A percentile compares a stretch with the other conserved stretches of the same genome.
These are phyloP conservation scores for Ogataea corticis DNA, from an alignment of 805 yeast genomes.

Conservation along the genomic window DNA sequence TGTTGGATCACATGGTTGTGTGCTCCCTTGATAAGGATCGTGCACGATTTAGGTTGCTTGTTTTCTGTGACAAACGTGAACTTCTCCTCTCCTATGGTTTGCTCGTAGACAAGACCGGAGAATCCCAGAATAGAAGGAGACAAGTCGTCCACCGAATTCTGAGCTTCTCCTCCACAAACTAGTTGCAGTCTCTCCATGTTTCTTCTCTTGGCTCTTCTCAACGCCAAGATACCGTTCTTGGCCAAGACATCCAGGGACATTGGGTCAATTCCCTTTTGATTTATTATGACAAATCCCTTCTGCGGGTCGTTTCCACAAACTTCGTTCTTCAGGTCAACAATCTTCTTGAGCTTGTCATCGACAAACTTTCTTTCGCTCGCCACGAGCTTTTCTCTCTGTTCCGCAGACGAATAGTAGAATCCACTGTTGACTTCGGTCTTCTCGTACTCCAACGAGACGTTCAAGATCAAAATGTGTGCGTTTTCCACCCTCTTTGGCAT, in stretches of 20 bases:
- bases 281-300: constrained; percentile 87
- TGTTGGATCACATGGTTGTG: constrained; percentile 86
- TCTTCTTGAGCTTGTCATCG: constrained; percentile 87
- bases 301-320: constrained; percentile 77
- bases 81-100: constrained; percentile 94
- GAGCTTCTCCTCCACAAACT: constrained; percentile 96
- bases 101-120: constrained; percentile 90
- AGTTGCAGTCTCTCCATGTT: constrained; percentile 98
- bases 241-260: constrained; percentile 95
- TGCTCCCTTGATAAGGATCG: constrained; percentile 91
- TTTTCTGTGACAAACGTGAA: constrained; percentile 93
- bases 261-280: constrained; percentile 98
- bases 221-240: constrained; percentile 86
- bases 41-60: constrained; percentile 85
- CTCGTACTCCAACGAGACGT: constrained; percentile 94
- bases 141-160: constrained; percentile 93
- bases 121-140: constrained; percentile 76
- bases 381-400: constrained; percentile 92
- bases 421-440: constrained; percentile 97
- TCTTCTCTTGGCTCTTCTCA: constrained; percentile 97
- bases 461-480: constrained; percentile 82
- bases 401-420: constrained; percentile 91
- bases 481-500: constrained; percentile 90
- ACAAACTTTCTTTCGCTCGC: constrained; percentile 92
- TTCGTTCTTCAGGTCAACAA: constrained; percentile 88